These are phyloP conservation scores for Leptographium radiaticola DNA, from an alignment of 2,329 filamentous ascomycete genomes.

Conservation along the genomic window DNA sequence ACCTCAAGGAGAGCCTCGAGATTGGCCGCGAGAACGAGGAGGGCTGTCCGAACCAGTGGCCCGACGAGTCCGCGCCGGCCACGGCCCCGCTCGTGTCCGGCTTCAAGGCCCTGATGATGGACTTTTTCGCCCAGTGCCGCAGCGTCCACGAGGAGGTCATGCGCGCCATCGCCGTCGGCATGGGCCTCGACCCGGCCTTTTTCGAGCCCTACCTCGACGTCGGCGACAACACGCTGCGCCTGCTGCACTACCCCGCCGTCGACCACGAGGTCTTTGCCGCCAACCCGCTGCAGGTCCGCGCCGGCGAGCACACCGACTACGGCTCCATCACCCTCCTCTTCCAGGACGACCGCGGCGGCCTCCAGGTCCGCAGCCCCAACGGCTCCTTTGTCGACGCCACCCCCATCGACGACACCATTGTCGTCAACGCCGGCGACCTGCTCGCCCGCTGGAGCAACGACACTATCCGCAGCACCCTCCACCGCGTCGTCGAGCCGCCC, in stretches of 20 bases:
- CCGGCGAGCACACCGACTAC: constrained; percentile 64
- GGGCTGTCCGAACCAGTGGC: constrained; percentile 68
- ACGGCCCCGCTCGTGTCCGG: neutral
- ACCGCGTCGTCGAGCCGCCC: constrained; percentile 81
- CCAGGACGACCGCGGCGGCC: constrained; percentile 42
- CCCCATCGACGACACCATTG: constrained; percentile 68
- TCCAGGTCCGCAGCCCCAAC: constrained; percentile 54
- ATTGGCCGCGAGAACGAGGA: constrained; percentile 48
- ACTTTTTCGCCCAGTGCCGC: constrained; percentile 64
- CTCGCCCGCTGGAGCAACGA: constrained; percentile 84
- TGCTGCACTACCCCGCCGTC: constrained; percentile 67
- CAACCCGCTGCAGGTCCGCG: constrained; percentile 58
- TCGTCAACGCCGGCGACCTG: constrained; percentile 82
- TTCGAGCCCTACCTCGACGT: constrained; percentile 65
- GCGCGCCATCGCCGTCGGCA: constrained; percentile 71
- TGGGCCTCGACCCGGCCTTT: constrained; percentile 57
- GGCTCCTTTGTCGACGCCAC: constrained; percentile 72
- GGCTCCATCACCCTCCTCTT: constrained; percentile 49
- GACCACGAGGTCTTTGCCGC: constrained; percentile 49
- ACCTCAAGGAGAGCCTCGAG: constrained; percentile 53
- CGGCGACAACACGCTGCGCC: constrained; percentile 57
- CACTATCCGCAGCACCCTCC: constrained; percentile 78
- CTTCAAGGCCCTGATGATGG: constrained; percentile 31
- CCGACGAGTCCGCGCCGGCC: constrained; percentile 32
- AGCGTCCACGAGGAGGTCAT: constrained; percentile 64